These are phyloP conservation scores for Aspergillus arachidicola DNA, from an alignment of 2,329 filamentous ascomycete genomes.

Conservation along the genomic window DNA sequence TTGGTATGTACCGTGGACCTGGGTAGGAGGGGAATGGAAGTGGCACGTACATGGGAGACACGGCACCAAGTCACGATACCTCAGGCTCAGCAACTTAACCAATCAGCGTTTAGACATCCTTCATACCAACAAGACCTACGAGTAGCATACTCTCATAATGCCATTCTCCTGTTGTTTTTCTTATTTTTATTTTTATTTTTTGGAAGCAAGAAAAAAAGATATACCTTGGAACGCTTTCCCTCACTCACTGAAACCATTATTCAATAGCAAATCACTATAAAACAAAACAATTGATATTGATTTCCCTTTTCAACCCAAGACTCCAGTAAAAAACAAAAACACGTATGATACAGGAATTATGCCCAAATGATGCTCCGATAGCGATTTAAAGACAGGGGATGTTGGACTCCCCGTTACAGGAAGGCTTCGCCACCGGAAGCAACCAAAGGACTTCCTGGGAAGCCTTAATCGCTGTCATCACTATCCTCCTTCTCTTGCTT, in stretches of 20 bases:
- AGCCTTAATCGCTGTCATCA: conserved; percentile 46
- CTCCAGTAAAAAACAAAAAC: conserved; percentile 36
- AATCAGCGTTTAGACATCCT: background rate
- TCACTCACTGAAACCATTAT: background rate
- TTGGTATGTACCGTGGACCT: background rate
- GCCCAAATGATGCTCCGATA: conserved; percentile 19
- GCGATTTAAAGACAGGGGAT: conserved; percentile 2
- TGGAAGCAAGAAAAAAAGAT: background rate
- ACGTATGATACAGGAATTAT: conserved; percentile 46
- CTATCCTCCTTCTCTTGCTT: conserved; percentile 80
- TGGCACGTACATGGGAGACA: background rate
- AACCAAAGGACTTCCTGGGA: conserved; percentile 28
- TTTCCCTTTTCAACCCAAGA: conserved; percentile 44
- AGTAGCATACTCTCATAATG: background rate
- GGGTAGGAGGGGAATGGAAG: background rate
- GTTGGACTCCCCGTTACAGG: conserved; percentile 5
- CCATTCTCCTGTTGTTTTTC: too few relatives aligned
- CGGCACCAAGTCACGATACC: background rate
- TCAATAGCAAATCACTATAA: background rate
- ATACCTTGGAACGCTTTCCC: background rate
- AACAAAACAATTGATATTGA: conserved; percentile 27
- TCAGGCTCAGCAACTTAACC: background rate
- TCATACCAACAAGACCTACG: background rate
- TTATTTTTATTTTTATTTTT: background rate
- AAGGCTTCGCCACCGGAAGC: conserved; percentile 14